phyloP scores from a whole-genome alignment of 2,329 filamentous ascomycete genomes.

The Apiospora rasikravindrae region DNA sequence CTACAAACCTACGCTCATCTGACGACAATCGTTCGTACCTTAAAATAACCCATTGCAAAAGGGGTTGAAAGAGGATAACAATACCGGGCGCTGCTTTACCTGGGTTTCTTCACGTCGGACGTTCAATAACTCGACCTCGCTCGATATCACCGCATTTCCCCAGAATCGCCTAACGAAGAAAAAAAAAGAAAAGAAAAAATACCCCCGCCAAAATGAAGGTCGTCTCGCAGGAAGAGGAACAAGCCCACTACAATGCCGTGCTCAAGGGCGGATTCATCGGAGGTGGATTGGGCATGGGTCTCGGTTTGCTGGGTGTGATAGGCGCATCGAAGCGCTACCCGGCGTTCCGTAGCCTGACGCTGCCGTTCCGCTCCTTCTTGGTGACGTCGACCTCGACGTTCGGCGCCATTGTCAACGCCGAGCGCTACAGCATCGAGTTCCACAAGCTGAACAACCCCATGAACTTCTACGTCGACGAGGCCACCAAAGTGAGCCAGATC shows the following conservation, averaged over 20 bases:
- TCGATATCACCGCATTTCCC: background rate
- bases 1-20: background rate
- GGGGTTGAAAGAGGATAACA: background rate
- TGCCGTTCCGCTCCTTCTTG: constrained; percentile 92
- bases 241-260: constrained; percentile 81
- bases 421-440: constrained; percentile 69
- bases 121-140: background rate
- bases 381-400: constrained; percentile 84
- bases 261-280: constrained; percentile 80
- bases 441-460: constrained; percentile 73
- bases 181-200: background rate
- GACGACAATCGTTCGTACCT: background rate
- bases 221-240: constrained; percentile 91
- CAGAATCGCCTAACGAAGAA: constrained; percentile 19
- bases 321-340: constrained; percentile 73
- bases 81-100: background rate
- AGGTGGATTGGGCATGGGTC: constrained; percentile 68
- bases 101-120: background rate
- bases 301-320: constrained; percentile 72
- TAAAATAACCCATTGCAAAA: background rate
- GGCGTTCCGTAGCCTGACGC: constrained; percentile 79
- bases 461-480: constrained; percentile 68
- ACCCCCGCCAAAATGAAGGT: constrained; percentile 77
- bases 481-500: constrained; percentile 60
- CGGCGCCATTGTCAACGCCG: constrained; percentile 85